Evolutionary conservation across 805 yeast genomes (phyloP), one percentile per base, ranked within the genome.

Genomic region (Wickerhamiella occidentalis): DNA sequence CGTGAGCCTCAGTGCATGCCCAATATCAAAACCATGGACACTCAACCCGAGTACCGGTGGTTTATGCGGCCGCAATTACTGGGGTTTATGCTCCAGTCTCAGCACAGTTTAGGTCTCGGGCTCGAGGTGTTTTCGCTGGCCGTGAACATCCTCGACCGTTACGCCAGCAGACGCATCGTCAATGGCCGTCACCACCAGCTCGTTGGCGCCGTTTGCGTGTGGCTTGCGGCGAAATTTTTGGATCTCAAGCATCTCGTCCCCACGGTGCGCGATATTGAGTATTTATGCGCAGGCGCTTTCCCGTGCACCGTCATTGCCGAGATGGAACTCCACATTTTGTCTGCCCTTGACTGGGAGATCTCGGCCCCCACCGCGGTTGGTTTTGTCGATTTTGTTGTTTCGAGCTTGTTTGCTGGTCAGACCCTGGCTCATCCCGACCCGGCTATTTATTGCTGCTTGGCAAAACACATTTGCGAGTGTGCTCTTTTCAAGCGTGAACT

Each of bases 211-310:
- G 85, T 95, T 3, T 85, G 95, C 53, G 68, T 90, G 30, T 90
- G 97, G 96, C 75, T 90, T 28, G 85, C 95, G 2, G 80, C 95
- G 22, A 90, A 90, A 64, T 73, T 80, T n/a, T 76, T 76, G 58
- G 85, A 85, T 52, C 79, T 80, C 61, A 75, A 92, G 61, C 77
- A 78, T 52, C 71, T 85, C 57, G 76, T 83, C 45, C 94, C 94
- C 41, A 75, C 85, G 55, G 71, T 84, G 47, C 69, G 74, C 28
- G 94, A 85, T 60, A 71, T 85, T 50, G 78, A 82, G 51, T 77
- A 74, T 57, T 69, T 84, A 55, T 84, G 94, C 67, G 84, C 85
- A 43, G 73, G 73, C 50, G 73, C 73, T 9, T 80, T 80, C 59
- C 77, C 76, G 53, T 78, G 73, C 55, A 71, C 73, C 15, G 71